Base-by-base conservation (phyloP, 1,139 yeast species). In the Meyerozyma carpophila region DNA sequence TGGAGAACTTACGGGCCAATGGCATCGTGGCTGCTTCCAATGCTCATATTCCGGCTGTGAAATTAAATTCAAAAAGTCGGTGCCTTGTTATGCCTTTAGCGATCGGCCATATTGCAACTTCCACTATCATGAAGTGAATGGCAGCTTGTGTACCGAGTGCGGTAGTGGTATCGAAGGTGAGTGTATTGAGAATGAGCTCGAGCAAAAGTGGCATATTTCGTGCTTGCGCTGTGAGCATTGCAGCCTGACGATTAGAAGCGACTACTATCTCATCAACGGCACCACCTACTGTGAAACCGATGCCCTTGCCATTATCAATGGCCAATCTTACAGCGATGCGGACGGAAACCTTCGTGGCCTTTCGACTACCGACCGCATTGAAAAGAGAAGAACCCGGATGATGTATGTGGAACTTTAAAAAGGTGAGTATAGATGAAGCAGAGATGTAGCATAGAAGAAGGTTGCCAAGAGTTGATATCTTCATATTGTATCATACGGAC, bases 1-100 rank as follows among this genome's bases (percentile, higher is more conserved):
- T 42, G 84, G 85, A 20, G 91, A 85, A 54, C 68, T 93, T 37
- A 77, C 91, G 1, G 98, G 98, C 0, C 94, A 90, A 62, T 91
- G 98, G 98, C 98, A 93, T 61, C 74, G 95, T 42, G 66, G 73
- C 13, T 93, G 98, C 61, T 91, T 93, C 68, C 66, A 70, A 18
- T 93, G 98, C 66, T 63, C 73, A 20, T 61, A 63, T 44, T 53
- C 53, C 1, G 59, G 67, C n/a, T 89, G 96, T 65, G 63, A 64
- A 5, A 57, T 74, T 1, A 64, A 61, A 37, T 85, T 85, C 61
- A 73, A 70, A 50, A 82, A 80, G 54, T 70, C 76, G 13, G 77
- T 79, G 13, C 86, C 84, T 44, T 89, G 95, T 58, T 91, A 90
- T 62, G 95, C 87, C 3, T 72, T 80, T 39, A 71, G 81, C 39